Evolutionary conservation across 257 asterid genomes (phyloP), one percentile per base, ranked within the genome.

Genomic region (Scutellaria barbata): DNA sequence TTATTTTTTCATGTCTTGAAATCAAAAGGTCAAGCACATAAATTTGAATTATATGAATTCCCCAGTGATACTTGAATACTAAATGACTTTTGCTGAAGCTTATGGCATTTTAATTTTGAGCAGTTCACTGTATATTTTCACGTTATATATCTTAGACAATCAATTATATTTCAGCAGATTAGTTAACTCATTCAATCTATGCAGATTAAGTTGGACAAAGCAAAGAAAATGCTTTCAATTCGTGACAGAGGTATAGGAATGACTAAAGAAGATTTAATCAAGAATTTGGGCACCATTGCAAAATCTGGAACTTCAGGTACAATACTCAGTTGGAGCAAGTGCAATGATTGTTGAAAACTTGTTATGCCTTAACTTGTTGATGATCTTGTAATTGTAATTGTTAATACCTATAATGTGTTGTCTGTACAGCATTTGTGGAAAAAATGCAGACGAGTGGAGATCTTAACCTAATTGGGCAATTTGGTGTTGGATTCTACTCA

Each of bases 261-360:
- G 99, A 94, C 99, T 30, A 94, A 94, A 80, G 99, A 94, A 72
- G 99, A 94, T 75, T 79, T 94, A 78, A 84, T 90, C 66, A 94
- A 94, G 89, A 91, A 91, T 72, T 81, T 94, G 96, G 99, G 99
- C 43, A 94, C 99, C 68, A 94, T 94, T 54, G 99, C 99, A 37
- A 94, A 94, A 61, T 94, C 99, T 69, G 96, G 99, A 82, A 94
- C 99, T 69, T 94, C 96, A 85, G 98, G 98, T 94, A 77, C 33
- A 13, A 1, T 43, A 54, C 37, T 37, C 18, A 62, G 16, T 17
- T 75, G 66, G 14, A 7, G 35, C 5, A 16, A 16, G 35, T 50
- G 56, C 67, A 16, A 41, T 76, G 56, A 42, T 9, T 48, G 20
- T 25, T 39, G 13, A 72, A 42, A 52, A 42, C 37, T 57, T 56